Evolutionary conservation across 106 monocot species (phyloP), one percentile per base, ranked within the genome.

Genomic region (Phalaenopsis aphrodite): DNA sequence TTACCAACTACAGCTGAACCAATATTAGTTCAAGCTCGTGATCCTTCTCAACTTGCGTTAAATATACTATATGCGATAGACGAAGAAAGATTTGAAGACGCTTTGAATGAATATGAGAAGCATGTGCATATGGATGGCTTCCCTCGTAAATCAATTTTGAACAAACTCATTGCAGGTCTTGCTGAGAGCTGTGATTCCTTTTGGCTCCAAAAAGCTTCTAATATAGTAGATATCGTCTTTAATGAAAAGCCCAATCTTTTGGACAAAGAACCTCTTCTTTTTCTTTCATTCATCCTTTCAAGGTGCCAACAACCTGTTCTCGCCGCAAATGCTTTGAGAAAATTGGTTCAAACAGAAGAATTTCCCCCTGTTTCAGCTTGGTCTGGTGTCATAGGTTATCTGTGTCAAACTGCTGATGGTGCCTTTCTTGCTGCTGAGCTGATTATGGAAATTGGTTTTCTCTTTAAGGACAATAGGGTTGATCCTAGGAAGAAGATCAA

Each of bases 401-500:
- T 99, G 89, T 88, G 82, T 56, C 93, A 88, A 78, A 88, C 91
- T 68, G 77, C 77, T 24, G 77, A 81, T 19, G 91, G 95, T 55
- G 83, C 91, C 41, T 91, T 93, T 55, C 89, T 95, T 84, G 93
- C 93, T 71, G 81, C 89, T 19, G 93, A 99, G 80, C 75, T 99
- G 8, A 83, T 99, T 43, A 77, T 79, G 71, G 99, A 99, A 80
- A 85, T 99, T 71, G 91, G 86, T 30, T 86, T 85, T 78, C 85
- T 91, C 65, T 95, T 99, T 65, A 92, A 91, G 77, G 89, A 93
- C 65, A 88, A 93, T 49, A 81, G 98, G 72, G 85, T 94, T 30
- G 94, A 94, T 78, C 89, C 94, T 82, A 71, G 91, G 41, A 94
- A 90, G 68, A 91, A 92, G 79, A 87, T 82, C 42, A 97, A 97